phyloP scores from a whole-genome alignment of 306 rosid species.

The Pyrus bretschneideri region DNA sequence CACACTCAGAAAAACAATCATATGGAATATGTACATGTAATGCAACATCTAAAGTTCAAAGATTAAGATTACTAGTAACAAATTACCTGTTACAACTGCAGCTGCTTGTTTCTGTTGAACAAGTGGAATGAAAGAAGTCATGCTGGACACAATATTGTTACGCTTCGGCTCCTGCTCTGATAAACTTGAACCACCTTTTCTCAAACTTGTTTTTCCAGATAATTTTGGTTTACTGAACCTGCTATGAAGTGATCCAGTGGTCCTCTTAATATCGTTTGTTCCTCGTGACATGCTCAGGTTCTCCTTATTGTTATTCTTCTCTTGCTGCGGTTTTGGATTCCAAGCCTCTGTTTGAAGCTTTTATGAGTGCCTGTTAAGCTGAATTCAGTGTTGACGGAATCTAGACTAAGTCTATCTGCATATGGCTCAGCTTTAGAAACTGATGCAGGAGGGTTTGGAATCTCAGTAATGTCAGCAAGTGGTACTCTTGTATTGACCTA shows the following conservation, averaged over 20 bases:
- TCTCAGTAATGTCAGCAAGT: constrained; percentile 46
- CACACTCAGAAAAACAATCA: background rate
- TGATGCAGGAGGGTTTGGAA: constrained; percentile 32
- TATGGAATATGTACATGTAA: background rate
- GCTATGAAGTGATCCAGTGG: constrained; percentile 36
- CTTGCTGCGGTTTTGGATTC: constrained; percentile 31
- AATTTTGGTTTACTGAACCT: constrained; percentile 47
- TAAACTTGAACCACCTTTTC: constrained; percentile 32
- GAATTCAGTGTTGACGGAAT: constrained; percentile 42
- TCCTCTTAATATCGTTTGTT: constrained; percentile 41
- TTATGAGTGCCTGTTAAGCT: constrained; percentile 41
- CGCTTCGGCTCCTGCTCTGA: constrained; percentile 38
- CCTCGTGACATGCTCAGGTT: constrained; percentile 40
- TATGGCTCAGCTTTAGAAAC: constrained; percentile 40
- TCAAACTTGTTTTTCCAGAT: constrained; percentile 48
- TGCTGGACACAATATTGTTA: constrained; percentile 63
- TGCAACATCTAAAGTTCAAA: background rate
- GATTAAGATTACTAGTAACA: background rate
- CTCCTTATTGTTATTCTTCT: constrained; percentile 46
- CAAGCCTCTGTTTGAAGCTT: constrained; percentile 39
- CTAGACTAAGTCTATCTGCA: constrained; percentile 39
- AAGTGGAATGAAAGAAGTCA: constrained; percentile 84
- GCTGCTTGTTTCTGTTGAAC: constrained; percentile 92
- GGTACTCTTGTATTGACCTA: constrained; percentile 42
- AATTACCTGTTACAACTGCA: constrained; percentile 57